Base-by-base conservation (phyloP, 1,139 yeast genomes). In the Candida sp. region DNA sequence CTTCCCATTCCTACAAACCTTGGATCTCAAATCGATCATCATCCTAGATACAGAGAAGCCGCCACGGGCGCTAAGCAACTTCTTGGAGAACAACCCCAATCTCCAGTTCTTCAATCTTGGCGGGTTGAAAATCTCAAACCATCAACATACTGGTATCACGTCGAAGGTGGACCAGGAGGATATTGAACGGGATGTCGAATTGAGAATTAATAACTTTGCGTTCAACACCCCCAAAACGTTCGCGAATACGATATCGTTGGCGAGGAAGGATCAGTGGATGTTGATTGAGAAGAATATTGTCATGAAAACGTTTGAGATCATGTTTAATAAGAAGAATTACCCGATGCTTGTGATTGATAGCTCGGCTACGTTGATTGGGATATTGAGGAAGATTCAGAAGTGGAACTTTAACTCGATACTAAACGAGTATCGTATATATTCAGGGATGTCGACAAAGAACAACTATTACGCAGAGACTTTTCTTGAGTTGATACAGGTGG, bases 381-480 rank as follows among this genome's bases (percentile, higher is more conserved):
- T 92, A 2, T 70, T 94, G 33, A 74, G 99, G 49, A 86, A 88
- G 64, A 77, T 92, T 35, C 96, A 90, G 67, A 88, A 88, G 67
- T 93, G 98, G 98, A 87, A 86, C 58, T 88, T 89, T 63, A 85
- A 92, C 35, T 85, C 96, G 26, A 85, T 93, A 7, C 81, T 92
- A 31, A 88, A 88, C 57, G 98, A 94, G 66, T 94, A 90, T 69
- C 75, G 97, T 46, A 79, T 89, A 7, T 90, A 85, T 67, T 79
- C 91, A 2, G 80, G 80, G 1, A 68, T 68, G 51, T 89, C 92
- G 33, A 86, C 89, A 59, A 77, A 88, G 31, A 72, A 66, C 57
- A 90, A 85, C 59, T 92, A 91, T 65, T 83, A 81, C 63, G 92
- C 94, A 4, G 97, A 93, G 62, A 87, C 88, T 8, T 91, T 88